These are phyloP conservation scores for Pseudoneurospora amorphoporcata DNA, from an alignment of 495 filamentous ascomycete species.

Conservation along the genomic window DNA sequence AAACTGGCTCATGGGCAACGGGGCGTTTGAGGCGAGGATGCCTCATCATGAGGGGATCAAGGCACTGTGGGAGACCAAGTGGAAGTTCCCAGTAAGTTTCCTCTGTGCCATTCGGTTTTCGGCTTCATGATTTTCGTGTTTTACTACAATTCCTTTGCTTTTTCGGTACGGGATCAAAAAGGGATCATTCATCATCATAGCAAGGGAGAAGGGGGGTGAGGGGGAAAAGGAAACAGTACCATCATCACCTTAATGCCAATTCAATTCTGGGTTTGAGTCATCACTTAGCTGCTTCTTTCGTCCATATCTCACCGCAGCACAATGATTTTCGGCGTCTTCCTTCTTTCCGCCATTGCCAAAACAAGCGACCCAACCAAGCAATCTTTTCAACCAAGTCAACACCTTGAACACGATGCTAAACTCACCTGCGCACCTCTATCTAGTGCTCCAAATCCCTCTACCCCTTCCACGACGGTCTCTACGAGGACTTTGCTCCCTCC, in stretches of 20 bases:
- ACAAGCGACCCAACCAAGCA: not conserved
- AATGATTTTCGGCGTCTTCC: not conserved
- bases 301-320: not conserved
- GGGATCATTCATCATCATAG: not conserved
- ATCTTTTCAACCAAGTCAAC: not conserved
- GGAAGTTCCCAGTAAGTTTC: slow-evolving; percentile 52
- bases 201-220: not conserved
- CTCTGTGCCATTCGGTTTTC: not conserved
- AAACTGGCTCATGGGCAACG: slow-evolving; percentile 28
- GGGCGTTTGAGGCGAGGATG: slow-evolving; percentile 35
- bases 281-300: not conserved
- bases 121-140: not conserved
- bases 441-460: slow-evolving; percentile 57
- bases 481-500: slow-evolving; percentile 64
- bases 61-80: slow-evolving; percentile 72
- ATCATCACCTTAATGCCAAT: not conserved
- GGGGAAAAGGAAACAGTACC: not conserved
- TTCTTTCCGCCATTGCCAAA: not conserved
- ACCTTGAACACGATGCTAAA: not conserved
- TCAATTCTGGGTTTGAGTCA: not conserved
- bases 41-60: slow-evolving; percentile 62
- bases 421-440: not conserved
- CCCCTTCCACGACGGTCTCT: slow-evolving; percentile 65
- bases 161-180: not conserved
- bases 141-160: not conserved